A percentile compares a stretch with the other conserved stretches of the same genome.
These are phyloP conservation scores for Cicer bijugum DNA, from an alignment of 306 rosid genomes.

Conservation along the genomic window DNA sequence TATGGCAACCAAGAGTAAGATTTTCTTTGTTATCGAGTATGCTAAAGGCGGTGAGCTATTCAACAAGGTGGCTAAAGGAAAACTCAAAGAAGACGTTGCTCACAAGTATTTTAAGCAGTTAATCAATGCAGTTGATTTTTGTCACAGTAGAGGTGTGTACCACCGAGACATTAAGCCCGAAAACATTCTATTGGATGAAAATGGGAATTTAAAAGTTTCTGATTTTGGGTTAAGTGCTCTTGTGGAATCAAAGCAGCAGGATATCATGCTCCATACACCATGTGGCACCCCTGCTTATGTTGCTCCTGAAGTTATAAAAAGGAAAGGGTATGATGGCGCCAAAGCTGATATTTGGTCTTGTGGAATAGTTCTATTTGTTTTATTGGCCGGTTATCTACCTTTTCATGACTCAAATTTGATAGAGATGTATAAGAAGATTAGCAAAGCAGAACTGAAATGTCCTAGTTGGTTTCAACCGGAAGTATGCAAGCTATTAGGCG, in stretches of 20 bases:
- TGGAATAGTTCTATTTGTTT: constrained; percentile 82
- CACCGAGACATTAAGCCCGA: constrained; percentile 94
- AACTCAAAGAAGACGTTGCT: constrained; percentile 73
- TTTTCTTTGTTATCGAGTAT: constrained; percentile 82
- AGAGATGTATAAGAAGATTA: constrained; percentile 86
- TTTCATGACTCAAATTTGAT: constrained; percentile 83
- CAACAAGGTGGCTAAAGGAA: constrained; percentile 76
- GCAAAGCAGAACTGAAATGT: constrained; percentile 64
- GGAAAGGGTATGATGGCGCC: constrained; percentile 88
- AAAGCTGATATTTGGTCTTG: constrained; percentile 97
- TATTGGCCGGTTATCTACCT: constrained; percentile 89
- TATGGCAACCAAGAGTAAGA: constrained; percentile 88
- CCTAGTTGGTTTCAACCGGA: constrained; percentile 82
- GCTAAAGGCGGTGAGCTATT: constrained; percentile 95
- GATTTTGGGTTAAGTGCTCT: constrained; percentile 94
- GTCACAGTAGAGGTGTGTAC: constrained; percentile 90
- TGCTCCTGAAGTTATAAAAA: constrained; percentile 83
- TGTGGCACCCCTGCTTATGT: constrained; percentile 98
- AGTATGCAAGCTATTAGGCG: constrained; percentile 54
- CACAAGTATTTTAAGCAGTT: constrained; percentile 78
- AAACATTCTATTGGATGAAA: constrained; percentile 82
- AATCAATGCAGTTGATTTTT: constrained; percentile 75
- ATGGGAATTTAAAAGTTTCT: constrained; percentile 75
- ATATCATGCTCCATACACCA: constrained; percentile 75
- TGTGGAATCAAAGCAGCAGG: constrained; percentile 62